These are phyloP conservation scores for Ichthyophthirius multifiliis DNA, from an alignment of 169 alveolate genomes.

Conservation along the genomic window DNA sequence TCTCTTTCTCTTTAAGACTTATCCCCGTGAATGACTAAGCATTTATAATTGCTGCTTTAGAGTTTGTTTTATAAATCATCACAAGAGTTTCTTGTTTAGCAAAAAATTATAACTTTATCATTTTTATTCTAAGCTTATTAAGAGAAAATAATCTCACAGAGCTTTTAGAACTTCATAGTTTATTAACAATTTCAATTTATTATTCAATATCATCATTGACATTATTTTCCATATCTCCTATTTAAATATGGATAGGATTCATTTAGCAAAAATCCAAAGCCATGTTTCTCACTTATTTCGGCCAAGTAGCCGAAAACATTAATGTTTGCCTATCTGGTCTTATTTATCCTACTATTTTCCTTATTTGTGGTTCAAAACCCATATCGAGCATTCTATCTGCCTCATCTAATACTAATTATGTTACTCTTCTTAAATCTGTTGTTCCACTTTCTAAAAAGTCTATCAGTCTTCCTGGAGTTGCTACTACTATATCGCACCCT, in stretches of 20 bases:
- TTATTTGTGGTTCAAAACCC: slow-evolving; percentile 86
- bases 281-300: slow-evolving; percentile 81
- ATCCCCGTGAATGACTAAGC: slow-evolving; percentile 90
- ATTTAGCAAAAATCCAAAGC: slow-evolving; percentile 88
- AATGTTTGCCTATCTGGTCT: slow-evolving; percentile 92
- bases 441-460: slow-evolving; percentile 55
- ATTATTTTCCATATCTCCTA: slow-evolving; percentile 87
- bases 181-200: slow-evolving; percentile 65
- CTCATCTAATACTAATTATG: slow-evolving; percentile 82
- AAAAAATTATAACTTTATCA: slow-evolving; percentile 63
- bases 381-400: slow-evolving; percentile 89
- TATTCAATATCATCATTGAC: slow-evolving; percentile 85
- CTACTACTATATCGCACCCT: slow-evolving; percentile 97
- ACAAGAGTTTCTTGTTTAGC: slow-evolving; percentile 68
- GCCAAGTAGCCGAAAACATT: slow-evolving; percentile 95
- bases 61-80: slow-evolving; percentile 38
- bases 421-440: slow-evolving; percentile 63
- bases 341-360: slow-evolving; percentile 61
- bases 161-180: no score
- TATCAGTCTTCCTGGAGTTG: slow-evolving; percentile 84
- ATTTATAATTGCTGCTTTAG: slow-evolving; percentile 34
- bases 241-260: slow-evolving; percentile 86
- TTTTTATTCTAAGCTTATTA: no score
- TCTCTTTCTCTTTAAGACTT: slow-evolving; percentile 80
- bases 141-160: no score